These are phyloP conservation scores for Malus asiatica DNA, from an alignment of 306 rosid species.

Conservation along the genomic window DNA sequence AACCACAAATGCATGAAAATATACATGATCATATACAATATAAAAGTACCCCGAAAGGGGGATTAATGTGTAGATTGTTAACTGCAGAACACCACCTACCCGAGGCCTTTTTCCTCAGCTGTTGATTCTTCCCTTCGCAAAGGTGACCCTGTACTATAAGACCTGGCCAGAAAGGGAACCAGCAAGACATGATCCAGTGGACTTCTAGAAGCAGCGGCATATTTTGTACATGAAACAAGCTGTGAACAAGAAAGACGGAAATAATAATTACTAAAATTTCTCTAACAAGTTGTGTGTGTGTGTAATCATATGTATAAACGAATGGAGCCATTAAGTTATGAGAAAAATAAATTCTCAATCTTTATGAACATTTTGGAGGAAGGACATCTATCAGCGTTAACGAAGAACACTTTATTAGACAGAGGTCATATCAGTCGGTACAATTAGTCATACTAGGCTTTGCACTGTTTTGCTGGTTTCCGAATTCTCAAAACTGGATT, in stretches of 20 bases:
- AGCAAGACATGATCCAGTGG: slow-evolving; percentile 35
- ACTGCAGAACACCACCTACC: slow-evolving; percentile 39
- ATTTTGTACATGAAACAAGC: slow-evolving; percentile 45
- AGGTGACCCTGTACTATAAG: slow-evolving; percentile 41
- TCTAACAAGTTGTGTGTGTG: background rate
- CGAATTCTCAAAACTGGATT: background rate
- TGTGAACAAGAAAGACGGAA: slow-evolving; percentile 22
- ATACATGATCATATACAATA: background rate
- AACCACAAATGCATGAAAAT: background rate
- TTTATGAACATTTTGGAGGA: background rate
- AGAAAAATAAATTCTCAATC: background rate
- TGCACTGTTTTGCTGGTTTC: background rate
- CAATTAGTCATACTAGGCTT: background rate
- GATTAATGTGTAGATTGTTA: background rate
- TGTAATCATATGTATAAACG: background rate
- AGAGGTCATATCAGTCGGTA: background rate
- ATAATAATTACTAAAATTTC: background rate
- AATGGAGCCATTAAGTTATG: background rate
- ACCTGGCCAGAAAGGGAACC: slow-evolving; percentile 39
- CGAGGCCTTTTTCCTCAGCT: slow-evolving; percentile 23
- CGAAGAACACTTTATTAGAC: background rate
- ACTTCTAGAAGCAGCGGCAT: slow-evolving; percentile 34
- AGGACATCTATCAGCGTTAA: background rate
- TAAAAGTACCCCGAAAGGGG: background rate
- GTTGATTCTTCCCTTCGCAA: slow-evolving; percentile 40